Base-by-base conservation (phyloP, 164 flowering plant species). In the Brasenia schreberi region DNA sequence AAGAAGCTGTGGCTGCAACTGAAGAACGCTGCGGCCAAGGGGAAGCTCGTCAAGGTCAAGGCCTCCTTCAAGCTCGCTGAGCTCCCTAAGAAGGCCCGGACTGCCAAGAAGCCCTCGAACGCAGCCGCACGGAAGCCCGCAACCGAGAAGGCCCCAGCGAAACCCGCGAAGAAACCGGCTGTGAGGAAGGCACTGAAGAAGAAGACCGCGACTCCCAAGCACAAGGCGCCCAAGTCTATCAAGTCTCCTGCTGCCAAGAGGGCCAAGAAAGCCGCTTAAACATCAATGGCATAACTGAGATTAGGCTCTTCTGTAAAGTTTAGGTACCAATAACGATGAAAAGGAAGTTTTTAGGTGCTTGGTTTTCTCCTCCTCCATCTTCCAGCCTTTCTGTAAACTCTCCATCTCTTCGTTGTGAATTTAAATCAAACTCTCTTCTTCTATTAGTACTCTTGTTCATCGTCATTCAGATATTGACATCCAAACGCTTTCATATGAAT, bases 21-120 rank as follows among this genome's bases (percentile, higher is more conserved):
- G 68, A 84, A 80, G 80, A 77, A 74, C 61, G 67, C 76, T 0
- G 83, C 73, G 0, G 63, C 68, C 5, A 67, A 77, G 4, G 83
- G 71, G 61, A 80, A 68, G 64, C 77, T 84, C 4, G 72, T 81
- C 19, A 80, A 80, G 68, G 69, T 79, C 7, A 81, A 81, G 67
- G 78, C 76, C 66, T 78, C 85, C 44, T 82, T 59, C 68, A 78
- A 82, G 71, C 49, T 79, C 7, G 44, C 80, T n/a, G 65, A 67
- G 0, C 18, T 33, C 23, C 64, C 10, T 0, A 67, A 67, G 16
- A 10, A 7, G 7, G 39, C 33, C 0, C n/a, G 5, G 7, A 68
- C 63, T 7, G 27, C 19, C 19, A 18, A 60, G 27, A 60, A 17
- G 9, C 9, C 19, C 19, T 5, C 63, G 19, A 19, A 3, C 5